These are phyloP conservation scores for Umbelopsis ramanniana DNA, from an alignment of 192 early-diverging fungal genomes.

Conservation along the genomic window DNA sequence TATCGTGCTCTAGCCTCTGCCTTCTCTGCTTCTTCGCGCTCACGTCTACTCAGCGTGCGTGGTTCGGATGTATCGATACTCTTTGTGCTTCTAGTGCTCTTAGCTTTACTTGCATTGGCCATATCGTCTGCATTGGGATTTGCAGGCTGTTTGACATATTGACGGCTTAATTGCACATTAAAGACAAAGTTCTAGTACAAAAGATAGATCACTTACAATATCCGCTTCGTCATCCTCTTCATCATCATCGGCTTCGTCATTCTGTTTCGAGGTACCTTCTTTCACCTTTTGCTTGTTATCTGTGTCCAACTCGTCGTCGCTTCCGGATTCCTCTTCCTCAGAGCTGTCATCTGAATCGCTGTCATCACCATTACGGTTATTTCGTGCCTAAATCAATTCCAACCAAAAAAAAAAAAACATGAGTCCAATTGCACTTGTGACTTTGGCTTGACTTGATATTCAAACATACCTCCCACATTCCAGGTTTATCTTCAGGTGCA, in stretches of 20 bases:
- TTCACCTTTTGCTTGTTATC: slow-evolving; percentile 12
- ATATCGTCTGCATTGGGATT: slow-evolving; percentile 19
- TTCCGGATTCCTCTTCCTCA: background rate
- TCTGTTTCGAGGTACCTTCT: background rate
- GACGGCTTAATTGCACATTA: background rate
- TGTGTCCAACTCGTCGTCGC: background rate
- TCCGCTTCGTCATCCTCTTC: slow-evolving; percentile 16
- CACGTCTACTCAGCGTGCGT: background rate
- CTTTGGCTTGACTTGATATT: background rate
- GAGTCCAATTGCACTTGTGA: background rate
- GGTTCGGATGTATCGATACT: slow-evolving; percentile 20
- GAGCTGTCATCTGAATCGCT: slow-evolving; percentile 17
- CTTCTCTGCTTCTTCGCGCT: slow-evolving; percentile 57
- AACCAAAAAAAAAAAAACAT: background rate
- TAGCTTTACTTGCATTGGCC: background rate
- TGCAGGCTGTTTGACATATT: background rate
- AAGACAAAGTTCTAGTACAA: background rate
- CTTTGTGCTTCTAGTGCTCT: slow-evolving; percentile 9
- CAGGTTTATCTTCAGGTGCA: slow-evolving; percentile 11
- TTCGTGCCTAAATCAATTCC: slow-evolving; percentile 17
- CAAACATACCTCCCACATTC: slow-evolving; percentile 22
- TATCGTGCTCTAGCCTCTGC: slow-evolving; percentile 52
- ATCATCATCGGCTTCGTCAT: slow-evolving; percentile 4
- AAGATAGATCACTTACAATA: background rate
- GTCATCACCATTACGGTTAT: slow-evolving; percentile 11